Percentiles rank a stretch among this genome's conserved stretches.
These are phyloP conservation scores for Pilatotrama ljubarskyi DNA, from an alignment of 768 basidiomycete genomes.

Conservation along the genomic window DNA sequence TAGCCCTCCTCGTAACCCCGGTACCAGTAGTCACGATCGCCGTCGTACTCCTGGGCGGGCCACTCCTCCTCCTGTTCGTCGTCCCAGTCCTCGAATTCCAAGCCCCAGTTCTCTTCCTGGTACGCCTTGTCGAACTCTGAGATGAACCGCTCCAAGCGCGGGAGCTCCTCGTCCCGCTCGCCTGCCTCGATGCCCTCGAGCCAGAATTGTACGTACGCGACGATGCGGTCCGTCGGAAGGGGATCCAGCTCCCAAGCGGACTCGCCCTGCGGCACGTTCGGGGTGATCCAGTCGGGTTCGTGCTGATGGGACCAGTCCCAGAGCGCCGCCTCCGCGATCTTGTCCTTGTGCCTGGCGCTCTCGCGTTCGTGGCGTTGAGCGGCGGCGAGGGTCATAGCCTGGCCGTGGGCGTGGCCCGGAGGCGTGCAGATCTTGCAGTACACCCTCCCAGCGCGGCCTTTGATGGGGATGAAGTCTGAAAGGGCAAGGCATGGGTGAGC, in stretches of 20 bases:
- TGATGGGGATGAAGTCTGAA: constrained; percentile 28
- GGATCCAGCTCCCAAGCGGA: constrained; percentile 19
- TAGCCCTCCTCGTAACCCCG: constrained; percentile 3
- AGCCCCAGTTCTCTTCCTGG: constrained; percentile 23
- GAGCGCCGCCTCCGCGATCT: constrained; percentile 15
- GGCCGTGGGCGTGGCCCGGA: constrained; percentile 20
- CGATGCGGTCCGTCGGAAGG: constrained; percentile 1
- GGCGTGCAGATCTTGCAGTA: constrained; percentile 36
- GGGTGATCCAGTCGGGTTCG: constrained; percentile 4
- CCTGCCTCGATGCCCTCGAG: constrained; percentile 48
- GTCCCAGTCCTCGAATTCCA: background rate
- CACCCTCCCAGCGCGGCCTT: constrained; percentile 29
- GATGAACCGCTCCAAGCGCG: constrained; percentile 47
- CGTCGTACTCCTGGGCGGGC: constrained; percentile 1
- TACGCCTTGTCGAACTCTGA: constrained; percentile 39
- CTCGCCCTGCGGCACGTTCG: background rate
- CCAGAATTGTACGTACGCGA: constrained; percentile 57
- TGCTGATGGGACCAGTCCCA: constrained; percentile 8
- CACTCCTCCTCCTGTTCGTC: constrained; percentile 7
- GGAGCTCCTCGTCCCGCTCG: constrained; percentile 41
- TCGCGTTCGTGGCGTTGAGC: constrained; percentile 36
- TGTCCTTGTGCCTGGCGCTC: constrained; percentile 23
- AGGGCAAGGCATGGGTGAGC: background rate
- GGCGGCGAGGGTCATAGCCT: constrained; percentile 29
- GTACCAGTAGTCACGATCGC: constrained; percentile 2